phyloP scores from a whole-genome alignment of 257 asterid species.

The Eustoma russellianum region DNA sequence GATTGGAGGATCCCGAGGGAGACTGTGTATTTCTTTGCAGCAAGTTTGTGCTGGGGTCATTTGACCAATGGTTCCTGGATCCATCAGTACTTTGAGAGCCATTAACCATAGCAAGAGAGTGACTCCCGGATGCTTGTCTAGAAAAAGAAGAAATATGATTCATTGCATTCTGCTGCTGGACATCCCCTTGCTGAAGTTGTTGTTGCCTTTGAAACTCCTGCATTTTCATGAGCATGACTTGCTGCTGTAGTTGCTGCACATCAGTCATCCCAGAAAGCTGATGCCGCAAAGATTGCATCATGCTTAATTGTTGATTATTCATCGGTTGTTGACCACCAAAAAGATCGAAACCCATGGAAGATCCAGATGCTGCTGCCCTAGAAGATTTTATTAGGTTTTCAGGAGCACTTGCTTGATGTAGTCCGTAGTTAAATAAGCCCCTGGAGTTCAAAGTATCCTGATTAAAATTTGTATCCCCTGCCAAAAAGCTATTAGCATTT shows the following conservation, averaged over 20 bases:
- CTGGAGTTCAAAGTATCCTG: slow-evolving; percentile 38
- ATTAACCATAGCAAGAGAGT: slow-evolving; percentile 33
- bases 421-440: slow-evolving; percentile 48
- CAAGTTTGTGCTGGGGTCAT: slow-evolving; percentile 50
- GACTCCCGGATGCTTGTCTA: slow-evolving; percentile 50
- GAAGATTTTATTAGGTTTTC: slow-evolving; percentile 49
- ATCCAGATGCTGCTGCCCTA: slow-evolving; percentile 41
- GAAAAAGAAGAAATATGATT: slow-evolving; percentile 36
- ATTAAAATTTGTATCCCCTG: slow-evolving; percentile 49
- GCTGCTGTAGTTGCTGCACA: slow-evolving; percentile 73
- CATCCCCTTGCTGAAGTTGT: slow-evolving; percentile 51
- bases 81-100: slow-evolving; percentile 45
- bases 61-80: slow-evolving; percentile 34
- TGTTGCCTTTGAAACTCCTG: slow-evolving; percentile 76
- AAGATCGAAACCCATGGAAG: slow-evolving; percentile 74
- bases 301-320: slow-evolving; percentile 55
- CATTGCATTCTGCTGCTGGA: slow-evolving; percentile 30
- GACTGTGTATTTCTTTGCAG: slow-evolving; percentile 44
- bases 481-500: slow-evolving; percentile 44
- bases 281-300: slow-evolving; percentile 56
- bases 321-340: slow-evolving; percentile 87
- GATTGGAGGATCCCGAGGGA: slow-evolving; percentile 51
- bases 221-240: slow-evolving; percentile 42
- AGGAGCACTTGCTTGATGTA: slow-evolving; percentile 48
- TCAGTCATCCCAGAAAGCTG: slow-evolving; percentile 61